Evolutionary conservation across 495 filamentous ascomycete genomes (phyloP).

Genomic region (Friedmanniomyces simplex): DNA sequence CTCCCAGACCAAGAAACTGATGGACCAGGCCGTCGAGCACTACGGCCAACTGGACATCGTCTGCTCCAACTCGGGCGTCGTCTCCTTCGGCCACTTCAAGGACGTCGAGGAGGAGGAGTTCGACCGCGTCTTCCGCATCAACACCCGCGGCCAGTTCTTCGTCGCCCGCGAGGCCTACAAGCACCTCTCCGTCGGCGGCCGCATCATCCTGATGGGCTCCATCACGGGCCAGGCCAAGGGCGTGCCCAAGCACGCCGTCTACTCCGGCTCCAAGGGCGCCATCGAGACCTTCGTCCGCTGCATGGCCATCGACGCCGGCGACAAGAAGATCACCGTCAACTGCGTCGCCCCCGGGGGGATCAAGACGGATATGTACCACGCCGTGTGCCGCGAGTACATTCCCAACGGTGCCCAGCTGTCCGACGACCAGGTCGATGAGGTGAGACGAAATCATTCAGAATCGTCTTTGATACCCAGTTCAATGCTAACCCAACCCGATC

Average conservation of each 20-base stretch:
- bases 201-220: constrained; percentile 53
- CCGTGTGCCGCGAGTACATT: constrained; percentile 55
- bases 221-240: constrained; percentile 54
- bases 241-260: constrained; percentile 54
- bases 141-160: constrained; percentile 52
- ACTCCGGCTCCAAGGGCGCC: constrained; percentile 48
- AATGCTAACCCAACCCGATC: neutral
- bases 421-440: constrained; percentile 37
- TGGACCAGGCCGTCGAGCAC: constrained; percentile 35
- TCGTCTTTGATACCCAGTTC: too few species aligned
- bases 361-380: constrained; percentile 62
- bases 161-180: constrained; percentile 59
- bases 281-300: constrained; percentile 48
- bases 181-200: constrained; percentile 49
- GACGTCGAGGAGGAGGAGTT: constrained; percentile 44
- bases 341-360: constrained; percentile 56
- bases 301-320: constrained; percentile 42
- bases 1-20: constrained; percentile 35
- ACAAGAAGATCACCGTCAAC: constrained; percentile 54
- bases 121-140: constrained; percentile 46
- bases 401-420: constrained; percentile 42
- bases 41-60: constrained; percentile 40
- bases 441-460: too few species aligned
- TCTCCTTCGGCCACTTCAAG: constrained; percentile 39
- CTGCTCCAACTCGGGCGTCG: constrained; percentile 47